Evolutionary conservation across 352 stramenopile genomes (phyloP), one percentile per base, ranked within the genome.

Genomic region (Pythium dissimile): DNA sequence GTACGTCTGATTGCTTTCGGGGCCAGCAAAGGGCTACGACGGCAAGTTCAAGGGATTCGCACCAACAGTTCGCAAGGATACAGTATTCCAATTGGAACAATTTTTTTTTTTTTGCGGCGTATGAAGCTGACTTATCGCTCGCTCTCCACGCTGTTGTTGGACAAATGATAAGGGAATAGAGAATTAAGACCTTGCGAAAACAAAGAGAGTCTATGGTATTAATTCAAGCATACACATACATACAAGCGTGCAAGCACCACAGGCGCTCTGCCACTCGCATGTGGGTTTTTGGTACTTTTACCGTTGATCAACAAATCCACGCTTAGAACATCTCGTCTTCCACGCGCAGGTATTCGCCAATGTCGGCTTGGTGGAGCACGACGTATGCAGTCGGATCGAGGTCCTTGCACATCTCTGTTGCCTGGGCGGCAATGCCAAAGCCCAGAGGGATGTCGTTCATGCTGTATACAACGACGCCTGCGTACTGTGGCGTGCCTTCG

Each of bases 291-390:
- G 27, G 39, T 15, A 37, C 12, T 28, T 20, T 44, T 13, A 12
- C 9, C 32, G 21, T 2, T 16, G 12, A 31, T 54, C n/a, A n/a
- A n/a, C n/a, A n/a, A n/a, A n/a, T n/a, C n/a, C 34, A 15, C 9
- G 53, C 53, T 89, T 94, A 98, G 84, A 97, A 98, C 80, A 98
- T 95, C 69, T 98, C 94, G 62, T 98, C 95, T 84, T 99, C 97
- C 43, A 98, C 84, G 73, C 97, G 83, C 41, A 99, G 83, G 80
- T 99, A 99, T 75, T 99, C 97, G 54, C 97, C 97, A 52, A 99
- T 97, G 84, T 99, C 97, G 27, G 92, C 96, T 73, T 99, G 97
- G 77, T 99, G 97, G 41, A 99, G 79, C 52, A 99, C 96, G 9
- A 99, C 96, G 77, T 98, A 98, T 3, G 89, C 95, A 15, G 92